phyloP scores from a whole-genome alignment of 441 rosid species.

The Theobroma grandiflorum region DNA sequence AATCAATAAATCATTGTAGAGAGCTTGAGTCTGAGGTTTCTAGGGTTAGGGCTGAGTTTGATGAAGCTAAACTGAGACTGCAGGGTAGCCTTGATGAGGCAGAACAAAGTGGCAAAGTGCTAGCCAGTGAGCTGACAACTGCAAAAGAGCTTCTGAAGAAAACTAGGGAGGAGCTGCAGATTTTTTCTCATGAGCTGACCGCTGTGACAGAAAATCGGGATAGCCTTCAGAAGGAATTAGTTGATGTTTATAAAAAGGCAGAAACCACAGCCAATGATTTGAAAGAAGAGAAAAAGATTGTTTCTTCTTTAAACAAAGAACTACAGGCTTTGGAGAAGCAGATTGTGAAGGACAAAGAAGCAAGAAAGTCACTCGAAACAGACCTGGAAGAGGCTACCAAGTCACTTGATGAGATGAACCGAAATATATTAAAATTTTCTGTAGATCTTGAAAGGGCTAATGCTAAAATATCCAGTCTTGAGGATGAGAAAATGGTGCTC shows the following conservation, averaged over 20 bases:
- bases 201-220: conserved; percentile 56
- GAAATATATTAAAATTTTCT: conserved; percentile 64
- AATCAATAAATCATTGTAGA: conserved; percentile 49
- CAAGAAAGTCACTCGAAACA: conserved; percentile 69
- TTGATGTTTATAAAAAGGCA: conserved; percentile 61
- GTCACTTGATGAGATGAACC: conserved; percentile 87
- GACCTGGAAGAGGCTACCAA: conserved; percentile 89
- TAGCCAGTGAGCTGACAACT: conserved; percentile 57
- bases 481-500: conserved; percentile 80
- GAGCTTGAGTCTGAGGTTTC: conserved; percentile 76
- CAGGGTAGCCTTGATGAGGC: conserved; percentile 56
- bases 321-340: conserved; percentile 73
- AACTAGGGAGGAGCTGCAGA: conserved; percentile 56
- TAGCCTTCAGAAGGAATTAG: conserved; percentile 67
- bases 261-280: conserved; percentile 65
- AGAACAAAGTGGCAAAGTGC: conserved; percentile 45
- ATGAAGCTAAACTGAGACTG: conserved; percentile 51
- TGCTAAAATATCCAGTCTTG: conserved; percentile 61
- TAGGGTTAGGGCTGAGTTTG: conserved; percentile 54
- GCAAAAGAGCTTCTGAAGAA: conserved; percentile 60
- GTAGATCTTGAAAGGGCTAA: conserved; percentile 70
- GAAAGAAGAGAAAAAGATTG: conserved; percentile 57
- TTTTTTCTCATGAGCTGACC: conserved; percentile 50
- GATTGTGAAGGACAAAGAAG: conserved; percentile 64
- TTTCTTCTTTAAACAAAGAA: conserved; percentile 64